phyloP scores from a whole-genome alignment of 2,329 filamentous ascomycete genomes.

The Coniochaeta sp. region DNA sequence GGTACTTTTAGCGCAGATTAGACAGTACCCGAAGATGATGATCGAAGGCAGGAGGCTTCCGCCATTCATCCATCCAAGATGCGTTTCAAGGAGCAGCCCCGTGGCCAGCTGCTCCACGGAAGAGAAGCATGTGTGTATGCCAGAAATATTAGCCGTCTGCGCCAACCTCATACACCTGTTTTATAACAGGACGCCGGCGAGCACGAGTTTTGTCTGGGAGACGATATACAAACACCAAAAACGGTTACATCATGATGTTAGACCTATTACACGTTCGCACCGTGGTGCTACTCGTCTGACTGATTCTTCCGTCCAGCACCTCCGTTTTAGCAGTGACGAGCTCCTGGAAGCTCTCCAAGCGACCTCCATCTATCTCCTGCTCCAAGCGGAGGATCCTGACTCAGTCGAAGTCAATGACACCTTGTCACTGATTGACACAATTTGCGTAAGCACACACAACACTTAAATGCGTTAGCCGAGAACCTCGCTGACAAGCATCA shows the following conservation, averaged over 20 bases:
- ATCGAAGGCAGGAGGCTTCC: conserved; percentile 13
- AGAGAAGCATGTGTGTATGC: conserved; percentile 17
- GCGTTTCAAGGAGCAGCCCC: conserved; percentile 9
- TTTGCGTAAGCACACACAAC: neutral
- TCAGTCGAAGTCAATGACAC: conserved; percentile 8
- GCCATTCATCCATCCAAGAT: conserved; percentile 19
- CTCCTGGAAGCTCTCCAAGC: conserved; percentile 8
- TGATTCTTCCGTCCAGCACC: too few relatives aligned
- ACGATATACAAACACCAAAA: conserved; percentile 15
- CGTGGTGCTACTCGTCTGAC: too few relatives aligned
- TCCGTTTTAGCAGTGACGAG: neutral
- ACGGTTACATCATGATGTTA: conserved; percentile 11
- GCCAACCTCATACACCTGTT: conserved; percentile 15
- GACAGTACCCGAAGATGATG: conserved; percentile 15
- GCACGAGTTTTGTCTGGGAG: conserved; percentile 15
- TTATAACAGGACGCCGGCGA: conserved; percentile 12
- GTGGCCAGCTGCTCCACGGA: conserved; percentile 8
- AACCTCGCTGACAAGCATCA: neutral
- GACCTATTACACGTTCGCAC: neutral
- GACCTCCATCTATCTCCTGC: conserved; percentile 11
- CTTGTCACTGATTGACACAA: conserved; percentile 3
- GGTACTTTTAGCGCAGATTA: conserved; percentile 15
- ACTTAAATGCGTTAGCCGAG: conserved; percentile 3
- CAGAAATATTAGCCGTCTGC: conserved; percentile 17
- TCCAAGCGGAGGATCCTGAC: conserved; percentile 13